These are phyloP conservation scores for Plasmodium ovale DNA, from an alignment of 169 alveolate species.

Conservation along the genomic window DNA sequence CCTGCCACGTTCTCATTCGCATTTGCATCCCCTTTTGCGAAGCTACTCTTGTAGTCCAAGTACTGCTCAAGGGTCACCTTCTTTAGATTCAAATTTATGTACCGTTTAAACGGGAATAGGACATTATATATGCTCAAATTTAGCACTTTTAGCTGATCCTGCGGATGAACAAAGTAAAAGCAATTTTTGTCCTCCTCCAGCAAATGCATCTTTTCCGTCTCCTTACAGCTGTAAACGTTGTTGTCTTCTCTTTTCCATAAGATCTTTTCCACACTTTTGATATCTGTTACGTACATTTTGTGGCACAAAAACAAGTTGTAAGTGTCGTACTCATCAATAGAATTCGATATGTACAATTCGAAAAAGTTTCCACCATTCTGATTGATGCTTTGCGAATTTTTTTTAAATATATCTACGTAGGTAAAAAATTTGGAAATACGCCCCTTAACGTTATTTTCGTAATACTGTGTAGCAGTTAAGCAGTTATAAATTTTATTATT, in stretches of 20 bases:
- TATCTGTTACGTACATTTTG: constrained; percentile 39
- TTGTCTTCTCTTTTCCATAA: constrained; percentile 16
- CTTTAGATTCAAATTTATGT: constrained; percentile 47
- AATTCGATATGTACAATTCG: constrained; percentile 13
- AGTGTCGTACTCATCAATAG: constrained; percentile 52
- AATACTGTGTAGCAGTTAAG: constrained; percentile 79
- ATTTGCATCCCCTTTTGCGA: background rate
- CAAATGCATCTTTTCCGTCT: constrained; percentile 6
- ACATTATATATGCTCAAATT: constrained; percentile 60
- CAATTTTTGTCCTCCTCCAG: constrained; percentile 47
- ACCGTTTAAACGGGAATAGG: constrained; percentile 59
- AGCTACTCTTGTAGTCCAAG: constrained; percentile 3
- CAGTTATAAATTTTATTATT: constrained; percentile 78
- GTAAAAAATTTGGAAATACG: constrained; percentile 47
- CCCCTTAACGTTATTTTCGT: constrained; percentile 74
- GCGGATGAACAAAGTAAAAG: constrained; percentile 63
- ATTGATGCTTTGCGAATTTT: background rate
- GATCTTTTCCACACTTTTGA: constrained; percentile 9
- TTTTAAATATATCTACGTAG: constrained; percentile 25
- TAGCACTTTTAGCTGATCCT: constrained; percentile 22
- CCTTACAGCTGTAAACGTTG: constrained; percentile 4
- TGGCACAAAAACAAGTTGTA: constrained; percentile 69
- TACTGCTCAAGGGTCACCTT: constrained; percentile 11
- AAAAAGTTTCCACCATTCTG: constrained; percentile 19
- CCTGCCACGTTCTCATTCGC: background rate